phyloP scores from a whole-genome alignment of 495 filamentous ascomycete genomes.

The Melanomma pulvis-pyrius region DNA sequence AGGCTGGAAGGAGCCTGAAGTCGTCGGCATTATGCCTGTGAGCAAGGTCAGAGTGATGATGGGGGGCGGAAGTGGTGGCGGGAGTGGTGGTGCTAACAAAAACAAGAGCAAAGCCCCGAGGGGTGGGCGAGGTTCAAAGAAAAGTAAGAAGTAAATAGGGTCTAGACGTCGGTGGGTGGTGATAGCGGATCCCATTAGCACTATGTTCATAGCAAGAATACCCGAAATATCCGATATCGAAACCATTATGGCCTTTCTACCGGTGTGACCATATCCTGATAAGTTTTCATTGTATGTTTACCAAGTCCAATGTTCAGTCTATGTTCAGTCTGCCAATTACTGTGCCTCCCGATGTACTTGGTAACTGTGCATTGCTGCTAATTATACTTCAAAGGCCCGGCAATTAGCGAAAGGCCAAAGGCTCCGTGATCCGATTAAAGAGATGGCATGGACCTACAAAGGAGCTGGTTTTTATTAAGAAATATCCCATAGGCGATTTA shows the following conservation, averaged over 20 bases:
- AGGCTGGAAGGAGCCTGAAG: conserved; percentile 77
- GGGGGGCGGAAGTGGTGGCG: conserved; percentile 50
- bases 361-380: too few relatives aligned
- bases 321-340: too few relatives aligned
- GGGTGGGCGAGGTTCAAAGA: conserved; percentile 48
- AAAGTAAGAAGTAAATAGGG: conserved; percentile 29
- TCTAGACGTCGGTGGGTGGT: background rate
- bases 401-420: too few relatives aligned
- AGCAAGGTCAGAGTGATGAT: conserved; percentile 84
- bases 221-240: too few relatives aligned
- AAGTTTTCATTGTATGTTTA: background rate
- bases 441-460: too few relatives aligned
- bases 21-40: conserved; percentile 79
- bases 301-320: background rate
- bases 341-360: too few relatives aligned
- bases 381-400: too few relatives aligned
- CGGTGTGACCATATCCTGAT: too few relatives aligned
- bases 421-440: too few relatives aligned
- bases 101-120: conserved; percentile 49
- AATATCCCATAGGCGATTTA: too few relatives aligned
- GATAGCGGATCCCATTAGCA: background rate
- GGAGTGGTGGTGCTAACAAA: conserved; percentile 51
- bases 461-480: too few relatives aligned
- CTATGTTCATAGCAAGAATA: background rate
- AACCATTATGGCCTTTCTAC: too few relatives aligned